phyloP scores from a whole-genome alignment of 1,284 basidiomycete genomes.

The Phylloporus sp. region DNA sequence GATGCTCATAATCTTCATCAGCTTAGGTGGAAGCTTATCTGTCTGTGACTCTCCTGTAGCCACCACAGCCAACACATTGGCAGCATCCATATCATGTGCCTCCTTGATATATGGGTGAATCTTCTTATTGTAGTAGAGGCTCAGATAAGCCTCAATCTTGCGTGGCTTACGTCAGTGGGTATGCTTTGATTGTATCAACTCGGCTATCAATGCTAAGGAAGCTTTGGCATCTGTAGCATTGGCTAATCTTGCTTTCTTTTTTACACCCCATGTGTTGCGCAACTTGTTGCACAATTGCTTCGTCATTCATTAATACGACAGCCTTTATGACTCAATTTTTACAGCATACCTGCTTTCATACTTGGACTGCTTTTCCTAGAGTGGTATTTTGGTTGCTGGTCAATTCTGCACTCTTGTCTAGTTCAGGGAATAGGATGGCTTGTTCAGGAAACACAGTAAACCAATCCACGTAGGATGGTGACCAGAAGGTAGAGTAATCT shows the following conservation, averaged over 20 bases:
- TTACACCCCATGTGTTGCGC: background rate
- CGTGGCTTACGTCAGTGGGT: background rate
- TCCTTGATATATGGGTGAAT: background rate
- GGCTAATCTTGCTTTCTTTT: background rate
- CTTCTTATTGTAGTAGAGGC: background rate
- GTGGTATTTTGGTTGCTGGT: background rate
- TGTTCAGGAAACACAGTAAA: background rate
- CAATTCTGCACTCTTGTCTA: background rate
- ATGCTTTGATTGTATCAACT: background rate
- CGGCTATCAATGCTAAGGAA: background rate
- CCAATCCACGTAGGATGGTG: background rate
- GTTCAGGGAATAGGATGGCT: background rate
- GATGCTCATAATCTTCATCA: background rate
- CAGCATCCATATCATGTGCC: background rate
- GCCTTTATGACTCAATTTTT: too few species aligned
- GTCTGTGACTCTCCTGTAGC: background rate
- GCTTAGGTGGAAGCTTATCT: background rate
- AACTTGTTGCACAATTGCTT: conserved; percentile 1
- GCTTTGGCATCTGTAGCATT: background rate
- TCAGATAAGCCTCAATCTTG: conserved; percentile 2
- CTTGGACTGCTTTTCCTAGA: background rate
- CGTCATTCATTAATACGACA: too few species aligned
- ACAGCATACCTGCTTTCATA: background rate
- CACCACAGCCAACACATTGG: background rate
- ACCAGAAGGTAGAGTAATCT: conserved; percentile 1